Evolutionary conservation across 2,329 filamentous ascomycete genomes (phyloP), one percentile per base, ranked within the genome.

Genomic region (Hypomyces perniciosus): DNA sequence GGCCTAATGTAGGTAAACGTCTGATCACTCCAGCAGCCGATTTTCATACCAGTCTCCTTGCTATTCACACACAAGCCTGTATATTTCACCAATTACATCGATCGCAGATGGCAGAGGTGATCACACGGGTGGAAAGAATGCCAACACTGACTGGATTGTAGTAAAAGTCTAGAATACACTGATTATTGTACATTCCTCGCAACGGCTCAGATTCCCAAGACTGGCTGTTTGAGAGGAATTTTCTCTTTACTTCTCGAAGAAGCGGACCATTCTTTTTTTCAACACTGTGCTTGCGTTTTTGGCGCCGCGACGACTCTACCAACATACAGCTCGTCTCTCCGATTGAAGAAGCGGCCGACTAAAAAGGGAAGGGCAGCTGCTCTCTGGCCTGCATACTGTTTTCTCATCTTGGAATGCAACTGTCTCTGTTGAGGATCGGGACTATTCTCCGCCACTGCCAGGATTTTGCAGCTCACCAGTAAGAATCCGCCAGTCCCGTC

Each of bases 341-440:
- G 48, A 52, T 58, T 58, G 54, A 53, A 60, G 52, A 50, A 56
- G 43, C 43, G 51, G 35, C 48, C 42, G 43, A 49, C 51, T 48
- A 37, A 44, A 38, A 61, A 61, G 58, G 60, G 58, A 57, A 62
- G 60, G 51, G 51, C 54, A 54, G 35, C 47, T 31, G 43, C 53
- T 51, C 47, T 44, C 54, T 52, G 49, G 53, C 40, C 35, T 45
- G 39, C 35, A 51, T 52, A 54, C 46, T 51, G 58, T 59, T 55
- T 58, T 61, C 62, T 61, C 59, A 61, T 62, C 53, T 59, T 66
- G 67, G 67, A 69, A 69, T 69, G 65, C 59, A 42, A 68, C 55
- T 68, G 67, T 65, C 65, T 68, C 59, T 66, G 53, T 44, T 56
- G 55, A 67, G 65, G 62, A 68, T 68, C 59, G 65, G 61, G 64